phyloP scores from a whole-genome alignment of 352 stramenopile genomes.

The Phytopythium ostracodes region DNA sequence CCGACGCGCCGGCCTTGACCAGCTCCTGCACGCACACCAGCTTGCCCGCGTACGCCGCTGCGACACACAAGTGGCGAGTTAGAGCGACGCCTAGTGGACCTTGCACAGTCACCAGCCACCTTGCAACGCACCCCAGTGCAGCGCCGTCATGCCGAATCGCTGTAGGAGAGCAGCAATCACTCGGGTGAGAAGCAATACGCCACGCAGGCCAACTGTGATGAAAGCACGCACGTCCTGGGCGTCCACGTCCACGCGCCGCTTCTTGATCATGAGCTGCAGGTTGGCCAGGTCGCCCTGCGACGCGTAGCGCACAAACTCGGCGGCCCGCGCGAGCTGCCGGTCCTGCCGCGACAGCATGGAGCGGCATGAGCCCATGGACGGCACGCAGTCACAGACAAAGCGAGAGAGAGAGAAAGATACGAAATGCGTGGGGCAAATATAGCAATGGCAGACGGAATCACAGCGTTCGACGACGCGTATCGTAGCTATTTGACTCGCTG shows the following conservation, averaged over 20 bases:
- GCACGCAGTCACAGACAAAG: too few species aligned
- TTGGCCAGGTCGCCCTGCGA: slow-evolving; percentile 45
- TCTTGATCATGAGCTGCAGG: slow-evolving; percentile 45
- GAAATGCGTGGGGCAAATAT: too few species aligned
- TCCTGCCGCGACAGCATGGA: slow-evolving; percentile 15
- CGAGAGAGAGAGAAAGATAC: too few species aligned
- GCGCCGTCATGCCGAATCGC: slow-evolving; percentile 77
- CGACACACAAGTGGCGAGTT: neutral
- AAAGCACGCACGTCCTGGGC: slow-evolving; percentile 56
- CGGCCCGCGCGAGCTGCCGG: slow-evolving; percentile 31
- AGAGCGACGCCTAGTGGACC: neutral
- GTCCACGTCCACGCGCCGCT: slow-evolving; percentile 44
- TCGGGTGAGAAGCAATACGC: neutral
- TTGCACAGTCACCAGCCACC: too few species aligned
- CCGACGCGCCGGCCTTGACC: slow-evolving; percentile 38
- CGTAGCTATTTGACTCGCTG: neutral
- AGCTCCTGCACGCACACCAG: slow-evolving; percentile 52
- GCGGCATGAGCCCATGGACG: slow-evolving; percentile 13
- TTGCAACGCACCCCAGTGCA: slow-evolving; percentile 59
- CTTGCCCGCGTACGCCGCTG: slow-evolving; percentile 59
- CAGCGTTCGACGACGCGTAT: too few species aligned
- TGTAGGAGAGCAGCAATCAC: slow-evolving; percentile 6
- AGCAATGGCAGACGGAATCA: too few species aligned
- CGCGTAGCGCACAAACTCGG: slow-evolving; percentile 50
- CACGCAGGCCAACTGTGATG: too few species aligned